These are phyloP conservation scores for Irpex sp. DNA, from an alignment of 1,284 basidiomycete genomes.

Conservation along the genomic window DNA sequence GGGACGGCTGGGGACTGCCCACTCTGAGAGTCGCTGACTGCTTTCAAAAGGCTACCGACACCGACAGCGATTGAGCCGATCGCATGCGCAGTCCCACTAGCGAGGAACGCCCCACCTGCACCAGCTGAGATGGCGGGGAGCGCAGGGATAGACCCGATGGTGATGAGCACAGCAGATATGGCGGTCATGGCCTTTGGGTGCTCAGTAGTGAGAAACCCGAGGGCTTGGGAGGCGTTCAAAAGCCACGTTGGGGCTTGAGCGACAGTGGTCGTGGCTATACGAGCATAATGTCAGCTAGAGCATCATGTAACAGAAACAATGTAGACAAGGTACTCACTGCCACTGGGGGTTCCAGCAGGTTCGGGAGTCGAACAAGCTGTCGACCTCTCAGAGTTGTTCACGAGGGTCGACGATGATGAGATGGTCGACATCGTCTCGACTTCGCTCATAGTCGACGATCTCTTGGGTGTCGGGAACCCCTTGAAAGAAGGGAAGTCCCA, in stretches of 20 bases:
- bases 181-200: conserved; percentile 75
- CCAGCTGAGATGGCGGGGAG: conserved; percentile 64
- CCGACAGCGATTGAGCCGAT: conserved; percentile 74
- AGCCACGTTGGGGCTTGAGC: conserved; percentile 70
- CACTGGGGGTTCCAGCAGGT: conserved; percentile 22
- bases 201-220: conserved; percentile 68
- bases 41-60: conserved; percentile 46
- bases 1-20: not conserved
- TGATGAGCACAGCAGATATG: conserved; percentile 71
- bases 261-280: conserved; percentile 43
- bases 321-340: conserved; percentile 22
- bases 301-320: not conserved
- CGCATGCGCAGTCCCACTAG: conserved; percentile 67
- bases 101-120: conserved; percentile 66
- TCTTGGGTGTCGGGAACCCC: conserved; percentile 22
- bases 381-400: conserved; percentile 9
- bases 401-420: not conserved
- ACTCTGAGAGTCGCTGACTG: conserved; percentile 7
- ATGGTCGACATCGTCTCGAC: conserved; percentile 25
- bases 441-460: conserved; percentile 25
- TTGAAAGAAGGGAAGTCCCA: conserved; percentile 26
- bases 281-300: not conserved
- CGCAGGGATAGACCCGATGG: conserved; percentile 66
- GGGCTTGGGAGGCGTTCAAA: conserved; percentile 66
- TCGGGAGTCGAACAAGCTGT: conserved; percentile 15